Percentiles rank a stretch among this genome's conserved stretches.
These are phyloP conservation scores for Acrodontium crateriforme DNA, from an alignment of 2,329 filamentous ascomycete genomes.

Conservation along the genomic window DNA sequence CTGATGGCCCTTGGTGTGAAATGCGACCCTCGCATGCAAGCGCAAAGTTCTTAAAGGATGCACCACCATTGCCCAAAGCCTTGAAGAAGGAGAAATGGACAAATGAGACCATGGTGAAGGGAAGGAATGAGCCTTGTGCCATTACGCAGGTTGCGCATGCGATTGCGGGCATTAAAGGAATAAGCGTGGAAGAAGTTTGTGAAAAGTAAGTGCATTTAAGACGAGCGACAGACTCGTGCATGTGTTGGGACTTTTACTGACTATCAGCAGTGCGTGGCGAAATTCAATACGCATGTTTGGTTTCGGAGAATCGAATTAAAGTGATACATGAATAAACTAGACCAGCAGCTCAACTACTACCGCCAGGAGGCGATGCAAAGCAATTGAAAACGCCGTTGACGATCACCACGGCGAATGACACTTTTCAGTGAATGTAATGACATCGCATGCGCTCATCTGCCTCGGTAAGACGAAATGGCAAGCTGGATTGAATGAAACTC, in stretches of 20 bases:
- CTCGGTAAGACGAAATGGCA: too few relatives aligned
- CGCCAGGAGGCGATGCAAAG: too few relatives aligned
- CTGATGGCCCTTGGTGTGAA: conserved; percentile 94
- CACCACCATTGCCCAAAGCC: conserved; percentile 59
- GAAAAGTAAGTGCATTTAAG: conserved; percentile 46
- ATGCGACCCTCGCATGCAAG: conserved; percentile 81
- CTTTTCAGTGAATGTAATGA: too few relatives aligned
- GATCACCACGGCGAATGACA: too few relatives aligned
- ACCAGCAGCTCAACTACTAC: too few relatives aligned
- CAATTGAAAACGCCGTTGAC: too few relatives aligned
- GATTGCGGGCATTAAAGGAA: conserved; percentile 71
- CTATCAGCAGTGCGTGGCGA: conserved; percentile 47
- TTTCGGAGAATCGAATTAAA: conserved; percentile 42
- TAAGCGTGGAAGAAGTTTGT: conserved; percentile 67
- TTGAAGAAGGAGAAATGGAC: conserved; percentile 96
- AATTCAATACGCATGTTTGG: conserved; percentile 74
- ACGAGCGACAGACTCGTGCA: background rate
- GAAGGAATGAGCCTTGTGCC: conserved; percentile 80
- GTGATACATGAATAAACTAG: too few relatives aligned
- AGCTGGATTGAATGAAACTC: too few relatives aligned
- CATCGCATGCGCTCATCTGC: too few relatives aligned
- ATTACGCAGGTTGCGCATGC: conserved; percentile 82
- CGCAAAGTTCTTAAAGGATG: conserved; percentile 55
- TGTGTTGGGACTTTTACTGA: conserved; percentile 3
- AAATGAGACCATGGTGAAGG: conserved; percentile 80